Percentiles rank a stretch among this genome's conserved stretches.
Conservation (phyloP, 495 filamentous ascomycete species). For the Penicillium lividum region DNA sequence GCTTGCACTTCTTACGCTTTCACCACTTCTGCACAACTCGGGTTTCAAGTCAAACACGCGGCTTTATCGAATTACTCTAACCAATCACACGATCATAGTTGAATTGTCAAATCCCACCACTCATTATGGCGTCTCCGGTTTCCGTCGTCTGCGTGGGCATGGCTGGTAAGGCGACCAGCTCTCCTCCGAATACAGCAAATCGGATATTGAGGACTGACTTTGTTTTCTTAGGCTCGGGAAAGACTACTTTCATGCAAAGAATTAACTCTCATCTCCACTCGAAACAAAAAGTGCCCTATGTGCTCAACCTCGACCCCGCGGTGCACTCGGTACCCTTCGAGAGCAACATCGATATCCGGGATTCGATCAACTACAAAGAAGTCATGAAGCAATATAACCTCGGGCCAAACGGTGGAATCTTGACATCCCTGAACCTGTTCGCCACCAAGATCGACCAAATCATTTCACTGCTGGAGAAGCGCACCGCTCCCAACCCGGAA, state of each 20-base stretch:
- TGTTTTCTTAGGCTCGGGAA: slow-evolving; percentile 72
- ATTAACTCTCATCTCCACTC: slow-evolving; percentile 88
- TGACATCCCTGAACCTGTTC: slow-evolving; percentile 94
- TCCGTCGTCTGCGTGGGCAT: slow-evolving; percentile 96
- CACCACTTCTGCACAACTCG: slow-evolving; percentile 1
- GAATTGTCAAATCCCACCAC: background rate
- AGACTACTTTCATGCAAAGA: slow-evolving; percentile 98
- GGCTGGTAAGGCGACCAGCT: slow-evolving; percentile 60
- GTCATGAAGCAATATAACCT: slow-evolving; percentile 99
- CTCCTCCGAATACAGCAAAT: slow-evolving; percentile 2
- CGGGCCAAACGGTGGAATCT: slow-evolving; percentile 95
- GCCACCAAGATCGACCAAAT: slow-evolving; percentile 98
- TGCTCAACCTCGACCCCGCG: slow-evolving; percentile 96
- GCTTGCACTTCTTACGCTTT: slow-evolving; percentile 18
- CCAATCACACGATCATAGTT: background rate
- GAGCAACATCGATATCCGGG: slow-evolving; percentile 97
- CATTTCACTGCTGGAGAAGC: slow-evolving; percentile 83
- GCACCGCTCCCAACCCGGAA: slow-evolving; percentile 63
- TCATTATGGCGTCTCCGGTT: slow-evolving; percentile 50
- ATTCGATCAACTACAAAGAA: slow-evolving; percentile 98
- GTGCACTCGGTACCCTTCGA: slow-evolving; percentile 96
- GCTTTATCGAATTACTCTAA: background rate
- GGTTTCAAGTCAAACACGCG: background rate
- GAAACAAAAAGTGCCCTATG: slow-evolving; percentile 75
- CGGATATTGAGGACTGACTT: slow-evolving; percentile 3